Percentiles rank a stretch among this genome's conserved stretches.
These are phyloP conservation scores for Serendipita indica DNA, from an alignment of 768 basidiomycete species.

Conservation along the genomic window DNA sequence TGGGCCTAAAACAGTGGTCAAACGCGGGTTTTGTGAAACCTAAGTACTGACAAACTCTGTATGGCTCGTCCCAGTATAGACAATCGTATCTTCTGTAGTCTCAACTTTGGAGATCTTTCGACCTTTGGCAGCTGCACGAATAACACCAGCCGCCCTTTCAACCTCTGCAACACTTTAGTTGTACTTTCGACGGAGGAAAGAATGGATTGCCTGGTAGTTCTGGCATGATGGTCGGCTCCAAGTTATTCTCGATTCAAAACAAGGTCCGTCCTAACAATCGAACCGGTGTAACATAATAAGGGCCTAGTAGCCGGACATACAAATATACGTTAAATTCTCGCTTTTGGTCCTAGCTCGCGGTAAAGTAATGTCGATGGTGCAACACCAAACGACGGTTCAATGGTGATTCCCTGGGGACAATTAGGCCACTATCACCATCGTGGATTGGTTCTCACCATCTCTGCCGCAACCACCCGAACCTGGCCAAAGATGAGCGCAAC, in stretches of 20 bases:
- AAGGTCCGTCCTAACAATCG: too few species aligned
- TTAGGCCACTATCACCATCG: conserved; percentile 12
- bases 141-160: conserved; percentile 44
- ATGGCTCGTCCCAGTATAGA: conserved; percentile 43
- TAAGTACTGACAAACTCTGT: conserved; percentile 40
- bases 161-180: conserved; percentile 53
- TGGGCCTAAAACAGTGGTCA: conserved; percentile 9
- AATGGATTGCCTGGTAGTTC: conserved; percentile 35
- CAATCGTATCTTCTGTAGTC: conserved; percentile 43
- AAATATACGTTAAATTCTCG: too few species aligned
- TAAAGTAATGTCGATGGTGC: conserved; percentile 73
- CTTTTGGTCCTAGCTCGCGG: conserved; percentile 31
- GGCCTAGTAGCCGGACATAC: too few species aligned
- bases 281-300: too few species aligned
- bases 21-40: not conserved
- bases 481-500: conserved; percentile 20
- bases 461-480: conserved; percentile 74
- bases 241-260: too few species aligned
- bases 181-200: not conserved
- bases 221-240: conserved; percentile 27
- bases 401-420: conserved; percentile 38
- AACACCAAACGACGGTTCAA: conserved; percentile 69
- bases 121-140: conserved; percentile 37
- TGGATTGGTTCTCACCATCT: conserved; percentile 38
- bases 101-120: conserved; percentile 43